Evolutionary conservation across 2,329 filamentous ascomycete genomes (phyloP).

Genomic region (Leptosphaerulina australis): DNA sequence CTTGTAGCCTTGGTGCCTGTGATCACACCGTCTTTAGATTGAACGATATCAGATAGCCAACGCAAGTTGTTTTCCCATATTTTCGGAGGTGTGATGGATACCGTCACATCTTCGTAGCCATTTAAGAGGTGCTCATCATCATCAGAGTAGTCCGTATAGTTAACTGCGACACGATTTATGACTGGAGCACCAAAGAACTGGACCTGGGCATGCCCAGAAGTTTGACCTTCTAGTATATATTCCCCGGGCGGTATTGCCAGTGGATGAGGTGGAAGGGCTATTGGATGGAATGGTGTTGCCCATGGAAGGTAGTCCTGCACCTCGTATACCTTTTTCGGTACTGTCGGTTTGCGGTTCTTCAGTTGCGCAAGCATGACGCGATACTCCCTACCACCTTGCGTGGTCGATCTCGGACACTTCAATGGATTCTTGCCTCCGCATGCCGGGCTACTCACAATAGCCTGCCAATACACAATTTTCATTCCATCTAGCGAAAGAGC

Average conservation of each 20-base stretch:
- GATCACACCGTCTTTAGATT: conserved; percentile 35
- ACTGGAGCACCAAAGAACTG: conserved; percentile 11
- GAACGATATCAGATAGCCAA: conserved; percentile 51
- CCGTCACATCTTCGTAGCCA: conserved; percentile 47
- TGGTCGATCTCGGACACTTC: conserved; percentile 50
- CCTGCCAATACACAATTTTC: conserved; percentile 53
- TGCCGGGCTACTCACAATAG: conserved; percentile 46
- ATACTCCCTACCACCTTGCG: conserved; percentile 47
- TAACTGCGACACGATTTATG: conserved; percentile 41
- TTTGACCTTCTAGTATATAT: conserved; percentile 21
- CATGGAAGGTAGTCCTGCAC: conserved; percentile 45
- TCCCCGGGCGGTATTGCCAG: conserved; percentile 2
- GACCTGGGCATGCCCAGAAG: conserved; percentile 26
- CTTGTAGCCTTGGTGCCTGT: conserved; percentile 50
- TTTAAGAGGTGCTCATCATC: conserved; percentile 42
- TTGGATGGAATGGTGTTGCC: conserved; percentile 43
- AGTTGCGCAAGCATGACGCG: conserved; percentile 54
- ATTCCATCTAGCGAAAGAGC: conserved; percentile 52
- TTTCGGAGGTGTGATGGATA: conserved; percentile 10
- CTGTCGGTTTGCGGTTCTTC: conserved; percentile 40
- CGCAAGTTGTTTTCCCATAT: conserved; percentile 37
- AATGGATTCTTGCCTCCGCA: conserved; percentile 55
- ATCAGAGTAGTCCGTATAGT: conserved; percentile 50
- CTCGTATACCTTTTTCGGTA: conserved; percentile 24
- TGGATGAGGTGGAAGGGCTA: background rate